Percentiles rank a stretch among this genome's conserved stretches.
These are phyloP conservation scores for Triticum dicoccoides DNA, from an alignment of 176 grass and related monocot genomes.

Conservation along the genomic window DNA sequence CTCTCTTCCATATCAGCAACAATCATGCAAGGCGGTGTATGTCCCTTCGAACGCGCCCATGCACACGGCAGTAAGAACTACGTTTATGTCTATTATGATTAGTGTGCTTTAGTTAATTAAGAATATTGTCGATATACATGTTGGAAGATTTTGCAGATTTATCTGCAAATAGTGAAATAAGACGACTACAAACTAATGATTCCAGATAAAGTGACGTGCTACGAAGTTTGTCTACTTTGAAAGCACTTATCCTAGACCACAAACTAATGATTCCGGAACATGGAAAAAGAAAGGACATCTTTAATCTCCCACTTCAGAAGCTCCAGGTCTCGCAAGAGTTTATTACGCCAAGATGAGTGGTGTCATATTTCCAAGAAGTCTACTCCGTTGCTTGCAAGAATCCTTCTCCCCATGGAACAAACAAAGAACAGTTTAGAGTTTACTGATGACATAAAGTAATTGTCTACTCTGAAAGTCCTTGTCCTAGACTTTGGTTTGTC, in stretches of 20 bases:
- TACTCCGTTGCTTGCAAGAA: constrained; percentile 25
- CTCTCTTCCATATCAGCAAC: not conserved
- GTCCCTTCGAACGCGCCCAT: not conserved
- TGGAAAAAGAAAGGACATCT: not conserved
- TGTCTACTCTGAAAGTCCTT: not conserved
- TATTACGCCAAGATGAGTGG: not conserved
- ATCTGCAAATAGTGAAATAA: not conserved
- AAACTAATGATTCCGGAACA: not conserved
- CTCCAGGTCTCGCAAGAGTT: not conserved
- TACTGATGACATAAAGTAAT: not conserved
- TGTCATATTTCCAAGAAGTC: constrained; percentile 21
- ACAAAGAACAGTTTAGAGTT: not conserved
- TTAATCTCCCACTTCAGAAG: not conserved
- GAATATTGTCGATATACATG: not conserved
- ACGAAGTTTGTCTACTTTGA: not conserved
- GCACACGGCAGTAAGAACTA: not conserved
- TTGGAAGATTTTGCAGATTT: not conserved
- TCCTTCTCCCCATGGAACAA: not conserved
- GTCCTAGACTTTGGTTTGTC: not conserved
- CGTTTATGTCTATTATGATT: not conserved
- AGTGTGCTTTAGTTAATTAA: not conserved
- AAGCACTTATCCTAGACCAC: not conserved
- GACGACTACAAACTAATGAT: not conserved
- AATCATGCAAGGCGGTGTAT: not conserved
- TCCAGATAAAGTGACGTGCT: not conserved